These are phyloP conservation scores for Wickerhamomyces sp. DNA, from an alignment of 1,139 yeast genomes.

Conservation along the genomic window DNA sequence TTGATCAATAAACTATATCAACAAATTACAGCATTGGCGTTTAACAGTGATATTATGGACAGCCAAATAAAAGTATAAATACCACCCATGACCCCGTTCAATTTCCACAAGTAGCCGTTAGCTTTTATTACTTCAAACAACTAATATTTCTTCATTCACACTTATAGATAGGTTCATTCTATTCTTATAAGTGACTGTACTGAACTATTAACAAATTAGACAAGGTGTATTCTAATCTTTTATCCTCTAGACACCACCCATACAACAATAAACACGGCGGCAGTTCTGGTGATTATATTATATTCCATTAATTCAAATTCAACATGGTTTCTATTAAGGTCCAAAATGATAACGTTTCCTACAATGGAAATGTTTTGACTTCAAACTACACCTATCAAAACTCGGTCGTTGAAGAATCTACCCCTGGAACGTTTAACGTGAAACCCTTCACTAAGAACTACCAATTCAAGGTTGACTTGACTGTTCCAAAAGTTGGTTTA, in stretches of 20 bases:
- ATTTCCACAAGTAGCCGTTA: too few relatives aligned
- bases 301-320: slow-evolving; percentile 13
- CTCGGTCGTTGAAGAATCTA: slow-evolving; percentile 48
- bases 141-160: background rate
- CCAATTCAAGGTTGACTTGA: slow-evolving; percentile 80
- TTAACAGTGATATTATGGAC: too few relatives aligned
- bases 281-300: slow-evolving; percentile 18
- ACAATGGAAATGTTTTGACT: slow-evolving; percentile 51
- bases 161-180: background rate
- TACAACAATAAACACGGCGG: slow-evolving; percentile 23
- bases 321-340: slow-evolving; percentile 33
- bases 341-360: slow-evolving; percentile 59
- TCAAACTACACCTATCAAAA: slow-evolving; percentile 73
- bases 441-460: slow-evolving; percentile 71
- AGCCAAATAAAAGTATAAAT: background rate
- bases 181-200: slow-evolving; percentile 1
- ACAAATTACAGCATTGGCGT: too few relatives aligned
- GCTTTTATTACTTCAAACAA: background rate
- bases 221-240: slow-evolving; percentile 23
- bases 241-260: slow-evolving; percentile 25
- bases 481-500: slow-evolving; percentile 82
- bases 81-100: background rate
- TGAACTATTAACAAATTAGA: background rate
- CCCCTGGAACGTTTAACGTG: slow-evolving; percentile 56
- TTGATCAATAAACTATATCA: too few relatives aligned